These are phyloP conservation scores for Syzygium malaccense DNA, from an alignment of 441 rosid species.

Conservation along the genomic window DNA sequence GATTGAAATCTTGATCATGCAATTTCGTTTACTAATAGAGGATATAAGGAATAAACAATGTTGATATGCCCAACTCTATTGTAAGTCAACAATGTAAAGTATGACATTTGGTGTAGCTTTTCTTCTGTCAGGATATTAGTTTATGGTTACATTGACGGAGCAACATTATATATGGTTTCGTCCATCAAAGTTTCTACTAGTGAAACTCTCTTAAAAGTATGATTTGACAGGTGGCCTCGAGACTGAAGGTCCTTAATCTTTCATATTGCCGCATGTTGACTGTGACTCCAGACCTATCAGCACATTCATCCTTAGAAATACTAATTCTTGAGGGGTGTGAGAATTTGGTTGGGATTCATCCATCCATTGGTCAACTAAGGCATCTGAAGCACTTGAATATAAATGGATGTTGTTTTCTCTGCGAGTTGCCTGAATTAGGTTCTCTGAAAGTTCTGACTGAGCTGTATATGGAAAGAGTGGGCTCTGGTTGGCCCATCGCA, in stretches of 20 bases:
- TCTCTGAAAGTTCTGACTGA: background rate
- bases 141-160: background rate
- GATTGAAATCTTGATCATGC: background rate
- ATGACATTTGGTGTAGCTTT: too few species aligned
- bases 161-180: background rate
- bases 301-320: background rate
- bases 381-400: background rate
- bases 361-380: background rate
- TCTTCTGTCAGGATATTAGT: too few species aligned
- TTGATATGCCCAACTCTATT: background rate
- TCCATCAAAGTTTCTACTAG: background rate
- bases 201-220: too few species aligned
- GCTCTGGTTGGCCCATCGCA: too few species aligned
- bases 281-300: fast-evolving
- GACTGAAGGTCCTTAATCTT: background rate
- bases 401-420: background rate
- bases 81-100: too few species aligned
- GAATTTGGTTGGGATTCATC: fast-evolving
- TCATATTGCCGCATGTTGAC: background rate
- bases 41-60: background rate
- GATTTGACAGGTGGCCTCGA: background rate
- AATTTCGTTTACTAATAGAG: background rate
- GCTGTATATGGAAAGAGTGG: background rate
- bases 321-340: background rate
- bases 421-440: fast-evolving